Evolutionary conservation across 345 rosid genomes (phyloP).

Genomic region (Gynandropsis gynandra): DNA sequence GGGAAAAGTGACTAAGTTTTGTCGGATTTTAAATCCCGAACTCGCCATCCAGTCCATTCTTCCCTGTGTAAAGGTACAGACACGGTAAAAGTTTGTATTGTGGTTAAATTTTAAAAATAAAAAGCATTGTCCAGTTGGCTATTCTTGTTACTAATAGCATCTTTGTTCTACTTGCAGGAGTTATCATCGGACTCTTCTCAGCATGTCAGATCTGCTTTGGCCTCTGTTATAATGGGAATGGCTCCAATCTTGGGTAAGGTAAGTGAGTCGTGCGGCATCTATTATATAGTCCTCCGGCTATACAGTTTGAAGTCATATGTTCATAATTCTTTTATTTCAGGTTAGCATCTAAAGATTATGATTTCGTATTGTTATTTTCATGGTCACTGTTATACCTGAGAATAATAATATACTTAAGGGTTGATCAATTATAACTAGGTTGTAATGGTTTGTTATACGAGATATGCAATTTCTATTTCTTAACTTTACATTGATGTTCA

Average conservation of each 20-base stretch:
- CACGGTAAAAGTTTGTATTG: slow-evolving; percentile 4
- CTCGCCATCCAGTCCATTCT: slow-evolving; percentile 77
- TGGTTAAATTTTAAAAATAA: not conserved
- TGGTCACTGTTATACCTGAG: not conserved
- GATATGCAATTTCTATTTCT: slow-evolving; percentile 1
- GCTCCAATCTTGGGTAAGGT: slow-evolving; percentile 68
- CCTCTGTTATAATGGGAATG: slow-evolving; percentile 90
- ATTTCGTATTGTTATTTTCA: not conserved
- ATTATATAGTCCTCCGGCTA: not conserved
- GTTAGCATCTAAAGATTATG: slow-evolving; percentile 9
- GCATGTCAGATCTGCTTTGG: slow-evolving; percentile 79
- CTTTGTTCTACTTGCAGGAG: slow-evolving; percentile 37
- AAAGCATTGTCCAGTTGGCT: not conserved
- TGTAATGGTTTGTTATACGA: not conserved
- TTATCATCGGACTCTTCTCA: slow-evolving; percentile 73
- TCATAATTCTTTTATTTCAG: not conserved
- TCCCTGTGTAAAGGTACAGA: slow-evolving; percentile 79
- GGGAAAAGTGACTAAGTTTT: slow-evolving; percentile 90
- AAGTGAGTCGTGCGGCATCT: slow-evolving; percentile 14
- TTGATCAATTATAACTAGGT: not conserved
- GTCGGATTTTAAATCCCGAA: slow-evolving; percentile 80
- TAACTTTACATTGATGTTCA: slow-evolving; percentile 14
- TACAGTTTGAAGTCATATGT: not conserved
- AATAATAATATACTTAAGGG: not conserved
- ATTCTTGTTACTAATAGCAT: slow-evolving; percentile 6